These are phyloP conservation scores for Xylaria sp. DNA, from an alignment of 2,329 filamentous ascomycete genomes.

Conservation along the genomic window DNA sequence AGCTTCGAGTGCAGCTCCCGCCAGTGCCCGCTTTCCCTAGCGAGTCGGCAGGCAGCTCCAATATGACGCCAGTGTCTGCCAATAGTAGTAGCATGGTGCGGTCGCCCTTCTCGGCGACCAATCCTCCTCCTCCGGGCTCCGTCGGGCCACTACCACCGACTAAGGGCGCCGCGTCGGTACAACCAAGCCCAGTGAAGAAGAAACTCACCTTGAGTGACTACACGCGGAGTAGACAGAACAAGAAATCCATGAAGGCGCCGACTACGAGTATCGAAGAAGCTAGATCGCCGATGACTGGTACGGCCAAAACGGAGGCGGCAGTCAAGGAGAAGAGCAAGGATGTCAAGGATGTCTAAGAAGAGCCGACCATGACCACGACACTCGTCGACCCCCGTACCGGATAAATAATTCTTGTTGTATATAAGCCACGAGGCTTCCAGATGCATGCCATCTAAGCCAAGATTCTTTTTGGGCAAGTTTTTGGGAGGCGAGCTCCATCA, in stretches of 20 bases:
- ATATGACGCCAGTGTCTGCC: conserved; percentile 45
- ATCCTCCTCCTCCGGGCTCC: conserved; percentile 32
- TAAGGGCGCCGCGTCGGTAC: conserved; percentile 39
- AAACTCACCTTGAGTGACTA: conserved; percentile 64
- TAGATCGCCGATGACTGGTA: conserved; percentile 35
- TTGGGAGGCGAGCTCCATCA: not conserved
- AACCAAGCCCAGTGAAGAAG: conserved; percentile 60
- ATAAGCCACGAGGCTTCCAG: not conserved
- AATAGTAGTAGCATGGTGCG: conserved; percentile 40
- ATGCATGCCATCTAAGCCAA: conserved; percentile 2
- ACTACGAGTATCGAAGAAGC: conserved; percentile 37
- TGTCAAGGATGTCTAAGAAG: conserved; percentile 18
- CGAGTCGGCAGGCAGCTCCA: conserved; percentile 32
- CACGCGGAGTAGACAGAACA: conserved; percentile 53
- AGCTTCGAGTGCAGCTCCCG: conserved; percentile 50
- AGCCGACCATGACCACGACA: not conserved
- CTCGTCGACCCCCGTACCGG: not conserved
- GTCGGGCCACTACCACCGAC: too few species aligned
- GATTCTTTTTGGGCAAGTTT: not conserved
- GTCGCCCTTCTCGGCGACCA: conserved; percentile 45
- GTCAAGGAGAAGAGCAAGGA: conserved; percentile 30
- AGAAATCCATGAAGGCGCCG: conserved; percentile 41
- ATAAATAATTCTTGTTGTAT: conserved; percentile 9
- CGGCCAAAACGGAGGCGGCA: conserved; percentile 33
- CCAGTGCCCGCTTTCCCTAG: conserved; percentile 48